Conservation (phyloP, 495 filamentous ascomycete species). For the Xylaria longipes region DNA sequence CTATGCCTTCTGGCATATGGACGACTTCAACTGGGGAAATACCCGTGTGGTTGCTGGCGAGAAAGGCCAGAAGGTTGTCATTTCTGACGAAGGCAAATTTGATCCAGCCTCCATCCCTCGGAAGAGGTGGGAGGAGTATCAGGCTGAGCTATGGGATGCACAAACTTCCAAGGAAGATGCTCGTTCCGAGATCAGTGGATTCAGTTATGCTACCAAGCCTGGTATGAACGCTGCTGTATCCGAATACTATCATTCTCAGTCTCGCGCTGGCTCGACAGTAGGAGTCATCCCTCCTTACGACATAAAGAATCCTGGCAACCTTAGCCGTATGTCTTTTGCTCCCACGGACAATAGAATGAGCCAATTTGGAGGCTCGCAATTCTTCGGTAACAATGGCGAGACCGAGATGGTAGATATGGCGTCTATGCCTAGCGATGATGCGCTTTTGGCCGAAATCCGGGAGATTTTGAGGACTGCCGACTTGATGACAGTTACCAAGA, state of each 20-base stretch:
- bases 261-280: slow-evolving; percentile 77
- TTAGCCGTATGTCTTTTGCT: slow-evolving; percentile 80
- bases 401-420: slow-evolving; percentile 73
- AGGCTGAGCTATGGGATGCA: slow-evolving; percentile 94
- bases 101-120: slow-evolving; percentile 90
- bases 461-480: slow-evolving; percentile 91
- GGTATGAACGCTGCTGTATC: slow-evolving; percentile 62
- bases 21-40: slow-evolving; percentile 98
- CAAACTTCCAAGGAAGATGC: slow-evolving; percentile 84
- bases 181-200: slow-evolving; percentile 86
- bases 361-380: slow-evolving; percentile 57
- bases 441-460: slow-evolving; percentile 88
- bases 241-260: slow-evolving; percentile 67
- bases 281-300: slow-evolving; percentile 52
- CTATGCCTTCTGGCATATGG: slow-evolving; percentile 99
- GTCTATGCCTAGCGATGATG: slow-evolving; percentile 83
- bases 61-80: slow-evolving; percentile 87
- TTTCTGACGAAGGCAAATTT: slow-evolving; percentile 98
- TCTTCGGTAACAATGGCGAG: slow-evolving; percentile 63
- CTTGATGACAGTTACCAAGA: slow-evolving; percentile 98
- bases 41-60: slow-evolving; percentile 97
- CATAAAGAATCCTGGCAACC: slow-evolving; percentile 42
- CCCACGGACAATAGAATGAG: slow-evolving; percentile 68
- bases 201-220: slow-evolving; percentile 88
- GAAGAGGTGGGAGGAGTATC: slow-evolving; percentile 99